Base-by-base conservation (phyloP, 169 alveolate genomes). In the Plasmodium billcollinsi region DNA sequence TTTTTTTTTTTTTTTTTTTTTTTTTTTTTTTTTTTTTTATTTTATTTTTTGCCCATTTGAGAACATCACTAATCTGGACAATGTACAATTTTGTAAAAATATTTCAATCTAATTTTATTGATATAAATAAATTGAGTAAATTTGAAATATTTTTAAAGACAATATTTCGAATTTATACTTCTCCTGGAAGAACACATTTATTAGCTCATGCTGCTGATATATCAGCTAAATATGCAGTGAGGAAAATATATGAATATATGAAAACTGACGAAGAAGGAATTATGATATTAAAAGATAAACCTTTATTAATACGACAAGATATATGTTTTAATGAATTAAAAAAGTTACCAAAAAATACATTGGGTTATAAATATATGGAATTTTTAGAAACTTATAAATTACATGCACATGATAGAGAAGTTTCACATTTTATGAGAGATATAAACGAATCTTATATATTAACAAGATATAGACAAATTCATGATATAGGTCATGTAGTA, bases 371-470 rank as follows among this genome's bases (percentile, higher is more conserved):
- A 59, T 88, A 88, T 88, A 75, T 88, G 83, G 83, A 88, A 88
- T 88, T 88, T 76, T 54, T 88, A 72, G 93, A 88, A 66, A 45
- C 89, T 20, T 88, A 65, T 62, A 88, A 88, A 61, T n/a, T 88
- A 50, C 93, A 88, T 76, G 86, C 89, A 12, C 90, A 88, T 88
- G 83, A 74, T 33, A 73, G 93, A 88, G 93, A 88, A 76, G 90
- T 43, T n/a, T 26, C 88, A 62, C 93, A 88, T 88, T 88, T 88
- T 69, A 61, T 88, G 56, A 71, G n/a, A 12, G 80, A 88, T 73
- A 45, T 76, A 43, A 88, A 74, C 56, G 54, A 75, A 56, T 74
- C 93, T 14, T 88, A 88, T 43, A 88, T 88, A 62, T 54, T 88
- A 76, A 88, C 89, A 54, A 65, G 93, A 73, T 75, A 88, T 45